A percentile compares a stretch with the other conserved stretches of the same genome.
phyloP scores from a whole-genome alignment of 2,329 filamentous ascomycete species.

The Xylaria sp. region DNA sequence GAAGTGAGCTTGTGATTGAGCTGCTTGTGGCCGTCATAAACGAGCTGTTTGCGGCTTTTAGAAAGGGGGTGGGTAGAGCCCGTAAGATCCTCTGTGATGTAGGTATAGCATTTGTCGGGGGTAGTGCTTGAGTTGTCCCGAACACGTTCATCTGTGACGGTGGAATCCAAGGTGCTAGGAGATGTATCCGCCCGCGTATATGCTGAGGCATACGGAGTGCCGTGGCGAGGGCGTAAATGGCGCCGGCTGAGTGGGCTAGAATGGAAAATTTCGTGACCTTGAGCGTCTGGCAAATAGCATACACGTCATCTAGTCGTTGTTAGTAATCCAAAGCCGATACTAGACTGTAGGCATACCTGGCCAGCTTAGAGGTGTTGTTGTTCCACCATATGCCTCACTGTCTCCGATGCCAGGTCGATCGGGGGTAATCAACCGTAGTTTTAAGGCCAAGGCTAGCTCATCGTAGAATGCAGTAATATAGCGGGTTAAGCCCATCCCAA shows the following conservation, averaged over 20 bases:
- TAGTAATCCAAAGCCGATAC: slow-evolving; percentile 37
- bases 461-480: slow-evolving; percentile 98
- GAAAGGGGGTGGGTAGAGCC: slow-evolving; percentile 86
- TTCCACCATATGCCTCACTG: slow-evolving; percentile 86
- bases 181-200: slow-evolving; percentile 91
- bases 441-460: slow-evolving; percentile 88
- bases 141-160: slow-evolving; percentile 90
- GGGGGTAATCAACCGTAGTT: slow-evolving; percentile 89
- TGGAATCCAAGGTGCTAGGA: slow-evolving; percentile 96
- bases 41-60: slow-evolving; percentile 94
- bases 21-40: slow-evolving; percentile 94
- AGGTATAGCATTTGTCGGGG: slow-evolving; percentile 86
- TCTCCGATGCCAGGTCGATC: slow-evolving; percentile 94
- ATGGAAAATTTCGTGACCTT: slow-evolving; percentile 97
- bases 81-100: slow-evolving; percentile 91
- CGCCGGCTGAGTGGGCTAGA: slow-evolving; percentile 93
- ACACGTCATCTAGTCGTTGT: slow-evolving; percentile 74
- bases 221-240: slow-evolving; percentile 96
- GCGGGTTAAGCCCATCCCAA: slow-evolving; percentile 96
- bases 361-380: slow-evolving; percentile 90
- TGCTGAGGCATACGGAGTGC: slow-evolving; percentile 96
- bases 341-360: slow-evolving; percentile 70
- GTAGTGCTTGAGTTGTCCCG: slow-evolving; percentile 75
- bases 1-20: slow-evolving; percentile 81
- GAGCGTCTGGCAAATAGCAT: slow-evolving; percentile 89